Evolutionary conservation across 192 early-diverging fungal species (phyloP).

Genomic region (Dimargaris cristalligena): DNA sequence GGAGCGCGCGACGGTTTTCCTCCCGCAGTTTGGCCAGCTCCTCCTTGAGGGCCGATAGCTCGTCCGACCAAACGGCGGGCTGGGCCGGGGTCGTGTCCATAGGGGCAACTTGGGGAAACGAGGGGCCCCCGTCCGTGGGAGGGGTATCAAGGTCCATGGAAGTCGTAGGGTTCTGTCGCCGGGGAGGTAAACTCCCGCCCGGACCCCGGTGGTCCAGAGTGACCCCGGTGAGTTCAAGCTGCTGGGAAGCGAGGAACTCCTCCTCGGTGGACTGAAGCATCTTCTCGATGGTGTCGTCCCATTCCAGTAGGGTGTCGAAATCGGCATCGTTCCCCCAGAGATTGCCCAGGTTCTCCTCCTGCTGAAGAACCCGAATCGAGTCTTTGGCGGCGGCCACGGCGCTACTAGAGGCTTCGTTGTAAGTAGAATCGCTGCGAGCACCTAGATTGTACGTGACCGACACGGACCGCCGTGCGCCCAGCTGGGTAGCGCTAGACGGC

Average conservation of each 20-base stretch:
- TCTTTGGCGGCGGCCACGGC: no score
- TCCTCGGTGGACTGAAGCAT: slow-evolving; percentile 4
- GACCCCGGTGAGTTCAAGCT: background rate
- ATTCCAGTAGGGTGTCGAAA: background rate
- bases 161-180: background rate
- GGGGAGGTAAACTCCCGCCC: background rate
- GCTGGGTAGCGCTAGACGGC: no score
- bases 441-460: no score
- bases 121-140: background rate
- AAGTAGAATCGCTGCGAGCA: no score
- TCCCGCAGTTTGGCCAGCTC: background rate
- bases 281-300: slow-evolving; percentile 6
- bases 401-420: no score
- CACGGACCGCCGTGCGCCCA: no score
- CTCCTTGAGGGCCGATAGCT: background rate
- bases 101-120: background rate
- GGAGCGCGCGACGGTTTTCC: background rate
- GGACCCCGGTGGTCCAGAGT: background rate
- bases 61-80: background rate
- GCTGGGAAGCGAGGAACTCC: background rate
- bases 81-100: background rate
- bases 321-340: background rate
- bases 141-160: background rate
- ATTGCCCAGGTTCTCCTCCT: no score
- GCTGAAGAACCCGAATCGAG: no score